Base-by-base conservation (phyloP, 345 rosid genomes). In the Lepidium didymum region DNA sequence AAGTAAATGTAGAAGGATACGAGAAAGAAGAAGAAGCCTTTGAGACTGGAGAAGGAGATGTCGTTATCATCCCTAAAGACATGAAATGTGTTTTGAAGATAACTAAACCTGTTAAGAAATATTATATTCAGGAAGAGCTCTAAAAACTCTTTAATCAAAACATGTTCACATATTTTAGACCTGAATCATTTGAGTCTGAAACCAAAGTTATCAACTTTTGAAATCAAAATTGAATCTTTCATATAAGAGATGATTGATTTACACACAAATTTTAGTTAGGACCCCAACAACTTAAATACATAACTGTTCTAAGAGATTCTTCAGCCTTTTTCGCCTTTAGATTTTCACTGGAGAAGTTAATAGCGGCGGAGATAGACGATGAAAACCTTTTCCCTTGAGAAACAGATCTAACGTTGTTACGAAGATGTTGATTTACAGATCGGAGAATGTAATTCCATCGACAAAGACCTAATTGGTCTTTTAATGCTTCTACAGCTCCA, bases 221-320 rank as follows among this genome's bases (percentile, higher is more conserved):
- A 27, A 4, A 27, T 27, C 31, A 29, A 29, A 29, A 5, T 29
- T 29, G 33, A 29, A 5, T 29, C 1, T 29, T 29, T 4, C 31
- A 27, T 29, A 29, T 29, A 29, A 29, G 33, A 29, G 33, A 5
- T 29, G 33, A 29, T 29, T 29, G 7, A 29, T 11, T 11, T 50
- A 60, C n/a, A 52, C 37, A 62, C 0, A 6, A 5, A 29, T 29
- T 1, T 71, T 33, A 74, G 11, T 77, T 80, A 10, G 90, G 91
- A 72, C 83, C 91, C 96, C 96, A 90, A 56, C 94, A 90, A 69
- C 94, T 87, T 74, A 90, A 77, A 60, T 72, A 90, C 94, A 90
- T 87, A 59, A 90, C 80, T 1, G 87, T 87, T 70, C 96, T 75
- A 1, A 90, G 78, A 10, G 96, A 86, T 68, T 90, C 94, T 73